A percentile compares a stretch with the other conserved stretches of the same genome.
These are phyloP conservation scores for Trichoderma endophyticum DNA, from an alignment of 2,329 filamentous ascomycete species.

Conservation along the genomic window DNA sequence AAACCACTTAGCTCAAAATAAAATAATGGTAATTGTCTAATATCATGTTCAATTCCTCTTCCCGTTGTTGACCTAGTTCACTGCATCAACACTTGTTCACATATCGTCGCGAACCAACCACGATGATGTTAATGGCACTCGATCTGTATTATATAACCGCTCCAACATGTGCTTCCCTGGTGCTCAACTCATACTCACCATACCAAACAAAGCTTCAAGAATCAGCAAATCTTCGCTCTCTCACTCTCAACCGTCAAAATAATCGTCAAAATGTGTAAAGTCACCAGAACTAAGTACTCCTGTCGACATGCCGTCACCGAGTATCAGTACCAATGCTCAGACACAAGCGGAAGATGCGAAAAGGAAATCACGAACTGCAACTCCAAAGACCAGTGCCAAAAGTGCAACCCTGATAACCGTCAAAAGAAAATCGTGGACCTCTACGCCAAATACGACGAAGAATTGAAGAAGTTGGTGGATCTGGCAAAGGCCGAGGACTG, in stretches of 20 bases:
- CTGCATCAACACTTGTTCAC: neutral
- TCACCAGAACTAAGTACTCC: neutral
- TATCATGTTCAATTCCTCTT: neutral
- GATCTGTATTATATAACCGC: neutral
- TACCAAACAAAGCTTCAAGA: neutral
- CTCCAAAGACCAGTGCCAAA: neutral
- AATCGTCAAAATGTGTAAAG: neutral
- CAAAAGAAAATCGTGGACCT: neutral
- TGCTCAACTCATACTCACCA: neutral
- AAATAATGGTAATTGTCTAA: neutral
- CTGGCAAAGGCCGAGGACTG: neutral
- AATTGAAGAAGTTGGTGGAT: neutral
- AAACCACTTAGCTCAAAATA: neutral
- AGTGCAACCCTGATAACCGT: neutral
- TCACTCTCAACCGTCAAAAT: neutral
- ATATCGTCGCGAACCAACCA: neutral
- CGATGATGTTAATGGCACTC: neutral
- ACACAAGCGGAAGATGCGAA: neutral
- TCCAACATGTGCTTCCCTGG: neutral
- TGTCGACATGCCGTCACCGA: neutral
- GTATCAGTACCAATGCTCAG: neutral
- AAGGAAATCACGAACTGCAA: neutral
- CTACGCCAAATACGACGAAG: neutral
- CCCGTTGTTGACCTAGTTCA: neutral
- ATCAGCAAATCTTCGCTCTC: neutral